A percentile compares a stretch with the other conserved stretches of the same genome.
These are phyloP conservation scores for Emmonsiellopsis sp. DNA, from an alignment of 2,329 filamentous ascomycete genomes.

Conservation along the genomic window DNA sequence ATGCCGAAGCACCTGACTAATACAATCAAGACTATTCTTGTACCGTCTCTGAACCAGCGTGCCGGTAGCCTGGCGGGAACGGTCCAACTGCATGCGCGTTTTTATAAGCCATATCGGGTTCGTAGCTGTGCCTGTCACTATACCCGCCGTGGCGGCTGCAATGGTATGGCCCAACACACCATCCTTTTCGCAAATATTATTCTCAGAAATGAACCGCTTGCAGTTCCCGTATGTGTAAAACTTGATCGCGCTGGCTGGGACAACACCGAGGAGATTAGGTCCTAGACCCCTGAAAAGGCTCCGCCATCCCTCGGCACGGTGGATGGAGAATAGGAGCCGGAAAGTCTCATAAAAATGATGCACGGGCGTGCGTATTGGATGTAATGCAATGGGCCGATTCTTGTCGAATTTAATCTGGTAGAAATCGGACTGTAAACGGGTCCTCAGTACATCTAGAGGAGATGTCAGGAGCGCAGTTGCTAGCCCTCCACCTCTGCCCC, in stretches of 20 bases:
- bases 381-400: not conserved
- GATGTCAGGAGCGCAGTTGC: constrained; percentile 86
- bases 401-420: constrained; percentile 74
- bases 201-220: constrained; percentile 40
- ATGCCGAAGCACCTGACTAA: constrained; percentile 66
- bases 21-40: constrained; percentile 79
- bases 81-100: constrained; percentile 83
- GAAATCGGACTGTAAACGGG: constrained; percentile 85
- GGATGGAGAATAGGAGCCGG: constrained; percentile 71
- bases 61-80: constrained; percentile 45
- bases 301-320: constrained; percentile 68
- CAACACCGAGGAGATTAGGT: constrained; percentile 78
- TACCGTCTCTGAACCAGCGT: constrained; percentile 51
- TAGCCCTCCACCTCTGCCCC: constrained; percentile 70
- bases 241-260: constrained; percentile 82
- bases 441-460: constrained; percentile 89
- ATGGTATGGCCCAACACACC: constrained; percentile 47
- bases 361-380: constrained; percentile 24
- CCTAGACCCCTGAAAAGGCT: constrained; percentile 88
- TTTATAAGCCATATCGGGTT: constrained; percentile 97
- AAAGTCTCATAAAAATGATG: constrained; percentile 74
- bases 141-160: constrained; percentile 66
- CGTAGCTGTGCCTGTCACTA: constrained; percentile 78
- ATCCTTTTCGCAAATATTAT: not conserved
- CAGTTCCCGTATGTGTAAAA: constrained; percentile 94